A percentile compares a stretch with the other conserved stretches of the same genome.
phyloP scores from a whole-genome alignment of 2,329 filamentous ascomycete species.

The Ophiostoma tasmaniense region DNA sequence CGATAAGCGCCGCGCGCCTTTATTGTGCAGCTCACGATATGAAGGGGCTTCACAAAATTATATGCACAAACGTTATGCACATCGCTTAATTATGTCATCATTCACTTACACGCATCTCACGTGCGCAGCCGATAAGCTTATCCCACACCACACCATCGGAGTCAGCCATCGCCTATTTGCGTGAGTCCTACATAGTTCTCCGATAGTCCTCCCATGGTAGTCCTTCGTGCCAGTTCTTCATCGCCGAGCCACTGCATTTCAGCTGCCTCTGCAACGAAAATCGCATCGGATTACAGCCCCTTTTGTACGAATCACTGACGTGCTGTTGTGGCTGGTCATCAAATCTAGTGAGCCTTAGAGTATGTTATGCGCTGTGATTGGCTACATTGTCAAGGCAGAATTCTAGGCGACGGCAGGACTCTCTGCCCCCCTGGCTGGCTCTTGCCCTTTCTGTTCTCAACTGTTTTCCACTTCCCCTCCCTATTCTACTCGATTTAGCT shows the following conservation, averaged over 20 bases:
- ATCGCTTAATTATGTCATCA: not conserved
- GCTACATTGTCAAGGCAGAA: not conserved
- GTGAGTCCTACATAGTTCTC: not conserved
- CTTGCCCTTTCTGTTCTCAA: not conserved
- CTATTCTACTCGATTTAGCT: not conserved
- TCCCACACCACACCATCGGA: not conserved
- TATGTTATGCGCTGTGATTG: not conserved
- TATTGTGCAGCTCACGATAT: not conserved
- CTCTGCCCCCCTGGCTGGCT: not conserved
- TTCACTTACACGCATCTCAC: not conserved
- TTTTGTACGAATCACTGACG: not conserved
- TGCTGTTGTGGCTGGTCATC: not conserved
- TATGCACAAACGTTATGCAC: not conserved
- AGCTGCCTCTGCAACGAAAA: not conserved
- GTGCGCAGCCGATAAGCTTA: not conserved
- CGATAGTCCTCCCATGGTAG: not conserved
- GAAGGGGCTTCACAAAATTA: not conserved
- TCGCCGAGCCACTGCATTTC: not conserved
- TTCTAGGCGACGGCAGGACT: not conserved
- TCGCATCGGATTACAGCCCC: not conserved
- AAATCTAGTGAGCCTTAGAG: not conserved
- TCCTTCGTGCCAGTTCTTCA: not conserved
- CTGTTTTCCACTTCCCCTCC: not conserved
- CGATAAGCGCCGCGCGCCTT: not conserved
- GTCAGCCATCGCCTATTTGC: not conserved